A percentile compares a stretch with the other conserved stretches of the same genome.
Evolutionary conservation across 768 basidiomycete species (phyloP).

Genomic region (Leccinum incarnatum): DNA sequence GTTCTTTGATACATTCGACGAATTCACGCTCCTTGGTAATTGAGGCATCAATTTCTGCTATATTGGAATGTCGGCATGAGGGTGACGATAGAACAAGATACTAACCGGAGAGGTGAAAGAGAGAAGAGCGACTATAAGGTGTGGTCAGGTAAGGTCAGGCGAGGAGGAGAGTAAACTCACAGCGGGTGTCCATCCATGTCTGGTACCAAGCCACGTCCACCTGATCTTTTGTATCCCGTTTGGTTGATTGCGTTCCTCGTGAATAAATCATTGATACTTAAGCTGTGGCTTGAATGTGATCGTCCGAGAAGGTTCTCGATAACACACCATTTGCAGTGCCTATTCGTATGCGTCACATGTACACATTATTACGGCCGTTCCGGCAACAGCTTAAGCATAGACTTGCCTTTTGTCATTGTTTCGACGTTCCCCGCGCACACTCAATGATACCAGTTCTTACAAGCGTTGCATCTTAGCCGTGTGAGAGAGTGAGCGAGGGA

Average conservation of each 20-base stretch:
- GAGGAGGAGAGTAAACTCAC: slow-evolving; percentile 1
- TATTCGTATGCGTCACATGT: slow-evolving; percentile 30
- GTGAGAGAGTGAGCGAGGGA: no score
- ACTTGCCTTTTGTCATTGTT: slow-evolving; percentile 76
- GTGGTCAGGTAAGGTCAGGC: no score
- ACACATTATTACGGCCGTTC: slow-evolving; percentile 13
- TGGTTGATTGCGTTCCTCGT: slow-evolving; percentile 62
- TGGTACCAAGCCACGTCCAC: slow-evolving; percentile 33
- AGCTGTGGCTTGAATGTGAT: slow-evolving; percentile 70
- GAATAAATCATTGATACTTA: slow-evolving; percentile 54
- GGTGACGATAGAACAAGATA: background rate
- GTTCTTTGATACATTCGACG: slow-evolving; percentile 17
- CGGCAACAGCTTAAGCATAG: slow-evolving; percentile 9
- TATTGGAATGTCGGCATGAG: background rate
- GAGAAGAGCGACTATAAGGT: background rate
- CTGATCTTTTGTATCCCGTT: slow-evolving; percentile 76
- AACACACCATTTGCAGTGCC: slow-evolving; percentile 70
- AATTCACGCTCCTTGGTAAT: slow-evolving; percentile 26
- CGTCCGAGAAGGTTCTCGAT: slow-evolving; percentile 54
- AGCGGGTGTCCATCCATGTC: slow-evolving; percentile 20
- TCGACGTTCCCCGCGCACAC: slow-evolving; percentile 69
- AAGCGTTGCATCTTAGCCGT: slow-evolving; percentile 65
- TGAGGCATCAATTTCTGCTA: slow-evolving; percentile 30
- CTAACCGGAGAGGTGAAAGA: slow-evolving; percentile 8
- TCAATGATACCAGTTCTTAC: slow-evolving; percentile 85